These are phyloP conservation scores for Azolla pinnata DNA, from an alignment of 75 land plant genomes.

Conservation along the genomic window DNA sequence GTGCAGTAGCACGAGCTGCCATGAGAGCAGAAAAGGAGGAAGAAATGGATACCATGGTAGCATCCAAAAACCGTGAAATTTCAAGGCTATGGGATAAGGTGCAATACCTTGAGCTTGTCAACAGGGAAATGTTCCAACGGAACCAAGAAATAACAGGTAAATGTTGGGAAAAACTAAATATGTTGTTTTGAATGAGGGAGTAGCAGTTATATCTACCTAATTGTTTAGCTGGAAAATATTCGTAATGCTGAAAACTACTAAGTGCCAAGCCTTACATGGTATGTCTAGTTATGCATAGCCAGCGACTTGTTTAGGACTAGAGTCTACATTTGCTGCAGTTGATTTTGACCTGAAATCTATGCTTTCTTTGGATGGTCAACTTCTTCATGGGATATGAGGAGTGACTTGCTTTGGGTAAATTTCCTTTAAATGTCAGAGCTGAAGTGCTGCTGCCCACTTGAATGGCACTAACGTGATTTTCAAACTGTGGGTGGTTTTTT, in stretches of 20 bases:
- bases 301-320: background rate
- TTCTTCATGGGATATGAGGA: no score
- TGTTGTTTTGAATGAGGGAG: no score
- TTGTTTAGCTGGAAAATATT: no score
- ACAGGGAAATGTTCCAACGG: slow-evolving; percentile 50
- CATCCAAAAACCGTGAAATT: slow-evolving; percentile 39
- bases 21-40: slow-evolving; percentile 34
- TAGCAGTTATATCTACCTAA: no score
- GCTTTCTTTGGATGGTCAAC: no score
- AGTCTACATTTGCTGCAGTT: background rate
- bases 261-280: background rate
- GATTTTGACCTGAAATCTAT: background rate
- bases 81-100: slow-evolving; percentile 44
- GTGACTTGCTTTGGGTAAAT: no score
- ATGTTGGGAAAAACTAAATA: background rate
- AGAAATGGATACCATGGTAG: slow-evolving; percentile 25
- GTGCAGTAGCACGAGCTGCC: slow-evolving; percentile 28
- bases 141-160: slow-evolving; percentile 51
- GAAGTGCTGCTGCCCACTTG: no score
- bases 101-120: slow-evolving; percentile 42
- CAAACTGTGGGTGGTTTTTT: no score
- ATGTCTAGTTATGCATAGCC: background rate
- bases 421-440: background rate
- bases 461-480: no score
- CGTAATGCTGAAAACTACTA: no score